phyloP scores from a whole-genome alignment of 2,329 filamentous ascomycete genomes.

The Westerdykella sp. region DNA sequence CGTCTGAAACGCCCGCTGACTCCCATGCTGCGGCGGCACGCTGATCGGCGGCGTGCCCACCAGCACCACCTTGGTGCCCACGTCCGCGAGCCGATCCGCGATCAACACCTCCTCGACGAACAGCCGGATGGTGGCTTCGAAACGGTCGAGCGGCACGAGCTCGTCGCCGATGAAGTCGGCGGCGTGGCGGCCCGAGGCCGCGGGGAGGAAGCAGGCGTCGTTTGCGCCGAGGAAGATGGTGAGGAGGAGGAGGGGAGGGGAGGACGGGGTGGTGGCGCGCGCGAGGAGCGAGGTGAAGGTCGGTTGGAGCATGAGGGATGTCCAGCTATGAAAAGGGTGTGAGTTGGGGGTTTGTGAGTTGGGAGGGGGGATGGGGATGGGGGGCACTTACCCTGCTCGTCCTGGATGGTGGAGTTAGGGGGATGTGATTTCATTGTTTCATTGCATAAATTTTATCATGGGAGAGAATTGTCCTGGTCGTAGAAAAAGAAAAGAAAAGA shows the following conservation, averaged over 20 bases:
- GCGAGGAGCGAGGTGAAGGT: constrained; percentile 22
- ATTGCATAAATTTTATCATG: too few species aligned
- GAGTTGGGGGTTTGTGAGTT: neutral
- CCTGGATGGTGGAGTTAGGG: constrained; percentile 8
- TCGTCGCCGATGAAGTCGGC: constrained; percentile 25
- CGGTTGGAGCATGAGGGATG: constrained; percentile 16
- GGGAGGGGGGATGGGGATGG: neutral
- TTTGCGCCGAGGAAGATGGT: constrained; percentile 39
- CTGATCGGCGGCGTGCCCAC: constrained; percentile 37
- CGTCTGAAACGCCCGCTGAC: constrained; percentile 23
- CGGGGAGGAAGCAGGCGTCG: constrained; percentile 31
- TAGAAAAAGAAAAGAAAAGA: too few species aligned
- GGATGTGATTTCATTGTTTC: neutral
- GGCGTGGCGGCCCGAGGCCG: neutral
- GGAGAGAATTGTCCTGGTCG: too few species aligned
- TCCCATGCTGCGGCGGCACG: constrained; percentile 2
- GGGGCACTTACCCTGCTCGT: constrained; percentile 15
- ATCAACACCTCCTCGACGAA: constrained; percentile 33
- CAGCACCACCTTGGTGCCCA: constrained; percentile 30
- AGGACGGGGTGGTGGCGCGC: constrained; percentile 11
- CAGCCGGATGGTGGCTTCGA: constrained; percentile 30
- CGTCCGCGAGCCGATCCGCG: constrained; percentile 18
- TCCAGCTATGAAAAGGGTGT: constrained; percentile 17
- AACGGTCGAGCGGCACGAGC: constrained; percentile 29
- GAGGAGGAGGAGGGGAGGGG: constrained; percentile 31